Evolutionary conservation across 2,329 filamentous ascomycete species (phyloP).

Genomic region (Hypoxylon rubiginosum): DNA sequence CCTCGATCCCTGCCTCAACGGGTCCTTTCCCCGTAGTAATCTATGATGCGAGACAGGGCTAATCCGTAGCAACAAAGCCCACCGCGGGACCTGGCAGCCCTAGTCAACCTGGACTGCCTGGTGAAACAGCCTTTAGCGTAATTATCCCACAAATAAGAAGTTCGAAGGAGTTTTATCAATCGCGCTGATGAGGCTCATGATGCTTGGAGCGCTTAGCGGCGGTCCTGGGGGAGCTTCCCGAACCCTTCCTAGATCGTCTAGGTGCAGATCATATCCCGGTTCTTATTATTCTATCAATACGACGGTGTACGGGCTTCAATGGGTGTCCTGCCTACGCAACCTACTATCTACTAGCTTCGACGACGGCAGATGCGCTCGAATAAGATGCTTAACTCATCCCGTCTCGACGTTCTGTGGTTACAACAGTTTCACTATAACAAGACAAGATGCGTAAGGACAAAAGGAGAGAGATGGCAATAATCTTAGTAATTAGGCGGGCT

Average conservation of each 20-base stretch:
- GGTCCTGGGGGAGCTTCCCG: conserved; percentile 12
- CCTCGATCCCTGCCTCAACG: conserved; percentile 18
- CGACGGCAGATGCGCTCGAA: background rate
- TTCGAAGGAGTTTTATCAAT: background rate
- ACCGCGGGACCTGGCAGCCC: conserved; percentile 6
- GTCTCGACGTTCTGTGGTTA: background rate
- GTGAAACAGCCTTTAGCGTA: background rate
- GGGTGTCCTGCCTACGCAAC: background rate
- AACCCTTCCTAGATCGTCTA: conserved; percentile 5
- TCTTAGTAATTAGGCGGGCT: conserved; percentile 1
- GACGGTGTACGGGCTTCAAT: background rate
- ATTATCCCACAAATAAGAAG: conserved; percentile 20
- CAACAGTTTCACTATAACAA: background rate
- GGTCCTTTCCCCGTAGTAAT: conserved; percentile 5
- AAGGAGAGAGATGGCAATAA: background rate
- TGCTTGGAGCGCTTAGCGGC: conserved; percentile 22
- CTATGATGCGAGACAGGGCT: conserved; percentile 24
- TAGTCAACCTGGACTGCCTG: background rate
- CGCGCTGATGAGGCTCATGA: conserved; percentile 1
- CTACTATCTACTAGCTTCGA: background rate
- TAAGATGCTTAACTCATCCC: background rate
- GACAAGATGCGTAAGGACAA: background rate
- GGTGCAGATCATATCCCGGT: conserved; percentile 7
- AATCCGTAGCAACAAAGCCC: conserved; percentile 1
- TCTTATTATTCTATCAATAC: conserved; percentile 12